Conservation (phyloP, 371 early-diverging fungal species). For the Vairimorpha necatrix region DNA sequence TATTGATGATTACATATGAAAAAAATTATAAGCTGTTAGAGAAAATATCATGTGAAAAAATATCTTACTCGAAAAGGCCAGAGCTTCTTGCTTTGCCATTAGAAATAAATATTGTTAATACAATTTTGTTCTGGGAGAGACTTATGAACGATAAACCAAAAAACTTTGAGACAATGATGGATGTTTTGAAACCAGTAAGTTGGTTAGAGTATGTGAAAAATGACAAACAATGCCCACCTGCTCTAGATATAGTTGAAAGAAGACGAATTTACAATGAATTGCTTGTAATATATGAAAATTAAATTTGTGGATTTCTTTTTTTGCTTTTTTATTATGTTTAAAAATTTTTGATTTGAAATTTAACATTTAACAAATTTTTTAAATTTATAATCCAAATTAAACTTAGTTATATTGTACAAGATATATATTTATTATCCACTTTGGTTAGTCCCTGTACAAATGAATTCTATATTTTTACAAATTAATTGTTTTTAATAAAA, state of each 20-base stretch:
- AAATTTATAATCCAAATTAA: too few species aligned
- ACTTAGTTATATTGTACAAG: too few species aligned
- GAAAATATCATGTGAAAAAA: background rate
- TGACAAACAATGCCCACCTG: background rate
- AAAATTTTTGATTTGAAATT: too few species aligned
- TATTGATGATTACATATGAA: background rate
- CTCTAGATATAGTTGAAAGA: background rate
- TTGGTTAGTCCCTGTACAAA: too few species aligned
- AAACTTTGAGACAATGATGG: background rate
- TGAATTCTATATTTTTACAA: too few species aligned
- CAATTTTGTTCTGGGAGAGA: background rate
- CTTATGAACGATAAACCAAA: background rate
- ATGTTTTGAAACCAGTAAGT: background rate
- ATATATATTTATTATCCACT: too few species aligned
- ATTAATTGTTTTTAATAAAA: too few species aligned
- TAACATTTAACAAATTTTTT: too few species aligned
- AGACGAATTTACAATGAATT: background rate
- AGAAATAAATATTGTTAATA: background rate
- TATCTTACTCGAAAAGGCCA: background rate
- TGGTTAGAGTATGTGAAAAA: background rate
- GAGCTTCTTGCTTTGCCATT: background rate
- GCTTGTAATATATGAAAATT: background rate
- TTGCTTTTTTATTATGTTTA: too few species aligned
- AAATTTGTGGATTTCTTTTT: too few species aligned
- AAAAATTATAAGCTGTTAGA: background rate